Conservation (phyloP, 139 green algal genomes). For the Picochlorum sp. region DNA sequence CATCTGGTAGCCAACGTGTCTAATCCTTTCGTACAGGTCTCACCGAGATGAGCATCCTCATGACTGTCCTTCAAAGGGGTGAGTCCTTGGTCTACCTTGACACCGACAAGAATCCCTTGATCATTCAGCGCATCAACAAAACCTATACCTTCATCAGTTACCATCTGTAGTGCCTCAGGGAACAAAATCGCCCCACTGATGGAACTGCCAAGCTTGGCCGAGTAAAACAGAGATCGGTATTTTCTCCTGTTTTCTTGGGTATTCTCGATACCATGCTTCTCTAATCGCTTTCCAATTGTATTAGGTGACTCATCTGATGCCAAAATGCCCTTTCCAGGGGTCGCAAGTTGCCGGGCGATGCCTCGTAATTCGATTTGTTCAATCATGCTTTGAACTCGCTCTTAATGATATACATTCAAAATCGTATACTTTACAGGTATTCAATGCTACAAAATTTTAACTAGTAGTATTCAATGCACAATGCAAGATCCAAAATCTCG, state of each 20-base stretch:
- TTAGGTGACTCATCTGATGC: slow-evolving; percentile 69
- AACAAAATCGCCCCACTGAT: slow-evolving; percentile 80
- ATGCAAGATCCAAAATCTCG: too few relatives aligned
- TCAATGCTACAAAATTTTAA: too few relatives aligned
- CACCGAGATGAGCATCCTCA: slow-evolving; percentile 29
- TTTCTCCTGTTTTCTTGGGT: slow-evolving; percentile 44
- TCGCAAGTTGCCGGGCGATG: slow-evolving; percentile 13
- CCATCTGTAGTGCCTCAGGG: slow-evolving; percentile 85
- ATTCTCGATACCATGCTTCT: slow-evolving; percentile 38
- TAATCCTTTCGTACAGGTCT: slow-evolving; percentile 83
- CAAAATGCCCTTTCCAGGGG: slow-evolving; percentile 64
- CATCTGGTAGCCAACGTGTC: slow-evolving; percentile 61
- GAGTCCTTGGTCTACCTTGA: slow-evolving; percentile 86
- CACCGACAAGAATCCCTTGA: slow-evolving; percentile 63
- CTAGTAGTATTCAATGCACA: too few relatives aligned
- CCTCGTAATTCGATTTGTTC: background rate
- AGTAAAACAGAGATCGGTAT: slow-evolving; percentile 70
- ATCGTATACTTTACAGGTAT: background rate
- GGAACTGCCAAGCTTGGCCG: slow-evolving; percentile 44
- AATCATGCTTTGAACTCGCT: too few relatives aligned
- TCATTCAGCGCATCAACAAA: slow-evolving; percentile 63
- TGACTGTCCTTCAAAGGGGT: slow-evolving; percentile 37
- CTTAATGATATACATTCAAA: background rate
- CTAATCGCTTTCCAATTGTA: slow-evolving; percentile 77
- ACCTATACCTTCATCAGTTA: slow-evolving; percentile 35